These are phyloP conservation scores for Skeletonema marinoi DNA, from an alignment of 108 stramenopile genomes.

Conservation along the genomic window DNA sequence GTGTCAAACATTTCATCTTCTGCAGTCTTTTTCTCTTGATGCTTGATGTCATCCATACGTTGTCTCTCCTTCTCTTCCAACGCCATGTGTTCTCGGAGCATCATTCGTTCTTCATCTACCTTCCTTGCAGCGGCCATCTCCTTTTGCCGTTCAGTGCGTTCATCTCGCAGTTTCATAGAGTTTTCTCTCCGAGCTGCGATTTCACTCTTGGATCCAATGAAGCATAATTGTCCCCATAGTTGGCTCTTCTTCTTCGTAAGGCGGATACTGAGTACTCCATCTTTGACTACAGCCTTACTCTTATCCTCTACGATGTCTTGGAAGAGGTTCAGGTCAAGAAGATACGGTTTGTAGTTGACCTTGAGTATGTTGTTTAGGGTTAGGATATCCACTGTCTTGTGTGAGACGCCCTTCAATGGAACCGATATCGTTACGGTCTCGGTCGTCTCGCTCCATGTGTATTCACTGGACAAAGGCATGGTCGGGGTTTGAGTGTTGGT, in stretches of 20 bases:
- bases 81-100: constrained; percentile 51
- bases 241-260: constrained; percentile 29
- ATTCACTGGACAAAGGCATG: constrained; percentile 38
- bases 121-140: constrained; percentile 27
- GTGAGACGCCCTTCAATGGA: constrained; percentile 43
- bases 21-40: neutral
- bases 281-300: constrained; percentile 47
- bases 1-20: constrained; percentile 48
- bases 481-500: too few species aligned
- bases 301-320: constrained; percentile 41
- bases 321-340: constrained; percentile 37
- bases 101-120: constrained; percentile 47
- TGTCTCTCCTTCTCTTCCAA: constrained; percentile 49
- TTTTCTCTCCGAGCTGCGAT: constrained; percentile 15
- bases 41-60: neutral
- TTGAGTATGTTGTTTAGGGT: constrained; percentile 26
- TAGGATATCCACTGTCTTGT: constrained; percentile 40
- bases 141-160: constrained; percentile 6
- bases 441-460: constrained; percentile 37
- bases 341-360: constrained; percentile 36
- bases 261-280: constrained; percentile 47
- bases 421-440: constrained; percentile 18
- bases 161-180: constrained; percentile 29
- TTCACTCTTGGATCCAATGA: constrained; percentile 32
- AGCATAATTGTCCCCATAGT: constrained; percentile 45